Evolutionary conservation across 352 stramenopile species (phyloP), one percentile per base, ranked within the genome.

Genomic region (Phytopythium delawarense): DNA sequence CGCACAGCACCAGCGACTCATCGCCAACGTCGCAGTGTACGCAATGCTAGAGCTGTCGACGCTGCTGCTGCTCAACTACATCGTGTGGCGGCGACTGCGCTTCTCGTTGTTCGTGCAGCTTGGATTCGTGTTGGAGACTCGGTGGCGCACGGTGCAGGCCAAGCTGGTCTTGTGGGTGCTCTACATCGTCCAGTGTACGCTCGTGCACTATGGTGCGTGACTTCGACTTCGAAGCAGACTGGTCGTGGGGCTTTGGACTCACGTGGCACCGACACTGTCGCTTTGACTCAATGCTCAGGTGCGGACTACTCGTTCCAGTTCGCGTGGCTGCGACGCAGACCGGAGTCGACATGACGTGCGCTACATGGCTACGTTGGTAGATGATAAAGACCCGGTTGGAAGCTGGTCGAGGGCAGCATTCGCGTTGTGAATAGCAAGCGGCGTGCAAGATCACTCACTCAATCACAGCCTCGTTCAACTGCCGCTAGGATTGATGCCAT

Each of bases 121-220:
- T 0, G 63, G 65, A 12, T 83, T 87, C 42, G 67, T 84, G 34
- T 55, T 87, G n/a, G 59, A 69, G 8, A 72, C 61, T 4, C 66
- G 81, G 12, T 59, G 44, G n/a, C 62, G 54, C 15, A 53, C 73
- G 23, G 42, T 82, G 0, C 77, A 81, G 28, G 58, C 37, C 5
- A 82, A 75, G 49, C 44, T 84, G 7, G 39, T 77, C 9, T 63
- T 77, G 23, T 82, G 76, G 76, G 65, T 85, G 12, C 62, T 75
- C 21, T 74, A 76, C 59, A 68, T 70, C 8, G 59, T 79, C 4
- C 71, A 77, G 30, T 50, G 56, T 7, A 52, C 65, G 20, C 35
- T 79, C 2, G 42, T 73, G 0, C 76, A 85, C 28, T 74, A 66
- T 39, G 69, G 76, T 78, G 42, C 54, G 57, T 45, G 25, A 28